phyloP scores from a whole-genome alignment of 2,329 filamentous ascomycete genomes.

The Beauveria bassiana region DNA sequence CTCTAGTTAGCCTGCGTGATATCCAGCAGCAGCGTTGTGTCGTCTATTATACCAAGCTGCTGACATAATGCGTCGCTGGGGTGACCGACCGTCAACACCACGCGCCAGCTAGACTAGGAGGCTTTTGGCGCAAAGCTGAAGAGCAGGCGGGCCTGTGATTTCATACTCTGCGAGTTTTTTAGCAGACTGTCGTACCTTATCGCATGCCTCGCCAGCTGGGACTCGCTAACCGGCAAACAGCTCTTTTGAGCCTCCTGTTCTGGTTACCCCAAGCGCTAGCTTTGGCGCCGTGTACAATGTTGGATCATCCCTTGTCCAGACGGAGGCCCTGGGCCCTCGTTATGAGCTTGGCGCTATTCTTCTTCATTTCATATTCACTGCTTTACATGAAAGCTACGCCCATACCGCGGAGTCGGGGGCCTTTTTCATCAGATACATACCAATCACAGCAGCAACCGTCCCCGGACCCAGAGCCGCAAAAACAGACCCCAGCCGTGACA shows the following conservation, averaged over 20 bases:
- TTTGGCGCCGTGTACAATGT: background rate
- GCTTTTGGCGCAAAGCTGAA: background rate
- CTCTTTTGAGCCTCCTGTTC: background rate
- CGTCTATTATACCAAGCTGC: background rate
- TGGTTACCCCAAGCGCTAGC: background rate
- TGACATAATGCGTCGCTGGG: constrained; percentile 10
- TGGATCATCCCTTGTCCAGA: background rate
- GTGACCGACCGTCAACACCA: constrained; percentile 2
- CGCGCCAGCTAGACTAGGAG: background rate
- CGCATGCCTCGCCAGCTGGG: background rate
- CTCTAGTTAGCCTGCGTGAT: background rate
- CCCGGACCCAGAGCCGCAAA: background rate
- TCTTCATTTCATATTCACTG: constrained; percentile 7
- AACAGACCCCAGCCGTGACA: background rate
- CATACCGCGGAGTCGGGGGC: background rate
- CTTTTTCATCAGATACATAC: background rate
- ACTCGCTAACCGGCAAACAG: background rate
- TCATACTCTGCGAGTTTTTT: background rate
- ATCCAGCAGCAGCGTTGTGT: background rate
- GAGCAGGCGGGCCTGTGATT: background rate
- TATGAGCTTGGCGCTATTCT: background rate
- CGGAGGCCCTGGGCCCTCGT: constrained; percentile 2
- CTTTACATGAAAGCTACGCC: background rate
- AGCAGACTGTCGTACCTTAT: background rate
- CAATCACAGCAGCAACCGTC: background rate